Percentiles rank a stretch among this genome's conserved stretches.
phyloP scores from a whole-genome alignment of 768 basidiomycete species.

The Calocybe gangraenosa region DNA sequence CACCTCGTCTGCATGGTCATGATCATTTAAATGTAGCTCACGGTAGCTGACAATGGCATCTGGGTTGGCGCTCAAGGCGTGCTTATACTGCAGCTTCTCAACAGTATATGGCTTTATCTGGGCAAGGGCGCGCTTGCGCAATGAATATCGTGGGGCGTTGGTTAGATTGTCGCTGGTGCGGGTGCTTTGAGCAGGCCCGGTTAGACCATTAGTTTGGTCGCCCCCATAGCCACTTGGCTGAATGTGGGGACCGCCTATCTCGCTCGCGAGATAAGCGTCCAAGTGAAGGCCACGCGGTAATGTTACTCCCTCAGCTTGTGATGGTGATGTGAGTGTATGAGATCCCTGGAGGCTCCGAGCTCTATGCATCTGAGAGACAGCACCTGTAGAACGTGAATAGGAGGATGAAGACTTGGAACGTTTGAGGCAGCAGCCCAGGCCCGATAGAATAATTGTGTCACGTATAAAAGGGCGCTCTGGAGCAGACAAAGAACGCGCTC shows the following conservation, averaged over 20 bases:
- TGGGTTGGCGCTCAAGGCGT: slow-evolving; percentile 46
- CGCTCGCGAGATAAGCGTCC: not conserved
- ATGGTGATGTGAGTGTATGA: not conserved
- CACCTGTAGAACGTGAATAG: too few relatives aligned
- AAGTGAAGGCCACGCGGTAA: not conserved
- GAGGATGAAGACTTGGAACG: too few relatives aligned
- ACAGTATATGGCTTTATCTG: slow-evolving; percentile 62
- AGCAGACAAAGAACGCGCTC: too few relatives aligned
- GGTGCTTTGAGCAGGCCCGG: not conserved
- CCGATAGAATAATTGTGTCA: too few relatives aligned
- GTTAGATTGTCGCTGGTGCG: slow-evolving; percentile 1
- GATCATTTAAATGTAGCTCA: slow-evolving; percentile 26
- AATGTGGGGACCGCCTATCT: not conserved
- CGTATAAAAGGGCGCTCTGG: too few relatives aligned
- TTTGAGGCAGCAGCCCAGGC: too few relatives aligned
- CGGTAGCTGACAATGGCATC: slow-evolving; percentile 62
- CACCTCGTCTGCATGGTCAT: slow-evolving; percentile 23
- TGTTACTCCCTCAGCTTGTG: not conserved
- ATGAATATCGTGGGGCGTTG: slow-evolving; percentile 39
- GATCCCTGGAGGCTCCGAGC: too few relatives aligned
- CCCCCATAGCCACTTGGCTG: slow-evolving; percentile 1
- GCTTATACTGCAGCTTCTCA: slow-evolving; percentile 51
- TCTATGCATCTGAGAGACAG: too few relatives aligned
- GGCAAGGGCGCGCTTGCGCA: slow-evolving; percentile 49
- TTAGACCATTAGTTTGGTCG: not conserved